Evolutionary conservation across 2,329 filamentous ascomycete species (phyloP), one percentile per base, ranked within the genome.

Genomic region (Pseudogymnoascus sp.): DNA sequence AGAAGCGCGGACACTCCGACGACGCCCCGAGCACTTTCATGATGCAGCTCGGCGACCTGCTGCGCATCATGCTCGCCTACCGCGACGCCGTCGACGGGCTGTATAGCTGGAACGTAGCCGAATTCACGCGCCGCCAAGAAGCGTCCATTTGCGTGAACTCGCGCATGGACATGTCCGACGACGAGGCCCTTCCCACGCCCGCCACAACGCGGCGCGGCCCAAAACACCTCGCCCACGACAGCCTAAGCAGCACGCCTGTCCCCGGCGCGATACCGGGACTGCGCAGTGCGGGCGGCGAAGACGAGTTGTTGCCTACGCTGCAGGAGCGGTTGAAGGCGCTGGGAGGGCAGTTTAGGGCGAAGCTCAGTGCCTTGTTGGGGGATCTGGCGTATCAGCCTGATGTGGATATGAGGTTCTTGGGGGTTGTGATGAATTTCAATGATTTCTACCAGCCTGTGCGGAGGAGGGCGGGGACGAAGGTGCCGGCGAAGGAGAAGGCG

Each of bases 371-470:
- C 42, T 77, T 99, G 62, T 79, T 99, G 3, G 92, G 94, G 12
- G 95, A 99, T 74, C 75, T 99, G 66, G 89, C 91, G 7, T 93
- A 95, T 76, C 93, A 97, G 76, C 88, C 92, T 0, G 94, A 99
- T 74, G 87, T 92, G 61, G 94, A 99, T 74, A 91, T 99, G 86
- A 83, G 93, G 62, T 97, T 97, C 79, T 77, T 99, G 68, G 94
- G 91, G 40, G 92, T 97, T 56, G 90, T 94, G 42, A 97, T 99
- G 91, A 99, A 97, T 77, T 99, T 97, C 76, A 99, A 99, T 76
- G 93, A 97, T 73, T 90, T 96, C 25, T 97, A 97, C 75, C 84
- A 90, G 75, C 90, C 91, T 12, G 84, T 87, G 50, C 81, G 86
- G 70, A 83, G 87, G 73, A 86, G 70, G 60, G 61, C 21, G 38